Percentiles rank a stretch among this genome's conserved stretches.
These are phyloP conservation scores for Corymbia calophylla DNA, from an alignment of 441 rosid species.

Conservation along the genomic window DNA sequence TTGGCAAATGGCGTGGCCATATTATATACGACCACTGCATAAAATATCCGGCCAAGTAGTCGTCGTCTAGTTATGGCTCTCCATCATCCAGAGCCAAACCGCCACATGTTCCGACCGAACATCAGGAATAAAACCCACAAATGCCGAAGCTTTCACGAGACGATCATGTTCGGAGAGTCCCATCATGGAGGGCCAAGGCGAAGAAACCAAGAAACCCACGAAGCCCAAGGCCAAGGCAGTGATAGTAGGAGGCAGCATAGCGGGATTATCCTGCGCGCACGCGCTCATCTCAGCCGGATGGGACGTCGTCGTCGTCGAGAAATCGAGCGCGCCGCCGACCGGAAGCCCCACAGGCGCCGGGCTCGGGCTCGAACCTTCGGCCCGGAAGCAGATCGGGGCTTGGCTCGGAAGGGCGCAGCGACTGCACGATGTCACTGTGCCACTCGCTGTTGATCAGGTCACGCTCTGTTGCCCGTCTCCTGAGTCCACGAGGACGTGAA, in stretches of 20 bases:
- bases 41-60: background rate
- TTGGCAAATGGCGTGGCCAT: background rate
- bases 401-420: background rate
- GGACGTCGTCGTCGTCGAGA: slow-evolving; percentile 3
- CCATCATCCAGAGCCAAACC: background rate
- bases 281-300: slow-evolving; percentile 3
- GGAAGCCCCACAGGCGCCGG: slow-evolving; percentile 13
- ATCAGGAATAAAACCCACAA: background rate
- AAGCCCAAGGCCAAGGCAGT: background rate
- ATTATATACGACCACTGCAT: background rate
- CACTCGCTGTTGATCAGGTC: slow-evolving; percentile 6
- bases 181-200: background rate
- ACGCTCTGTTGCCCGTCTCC: background rate
- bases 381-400: background rate
- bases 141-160: background rate
- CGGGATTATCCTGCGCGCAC: slow-evolving; percentile 9
- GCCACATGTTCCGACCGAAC: background rate
- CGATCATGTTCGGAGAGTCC: background rate
- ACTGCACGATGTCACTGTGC: background rate
- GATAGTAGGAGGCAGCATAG: slow-evolving; percentile 11
- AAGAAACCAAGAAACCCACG: background rate
- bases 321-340: background rate
- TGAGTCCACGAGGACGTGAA: background rate
- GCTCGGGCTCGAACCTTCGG: slow-evolving; percentile 1
- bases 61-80: background rate